Evolutionary conservation across 257 asterid genomes (phyloP), one percentile per base, ranked within the genome.

Genomic region (Petunia axillaris): DNA sequence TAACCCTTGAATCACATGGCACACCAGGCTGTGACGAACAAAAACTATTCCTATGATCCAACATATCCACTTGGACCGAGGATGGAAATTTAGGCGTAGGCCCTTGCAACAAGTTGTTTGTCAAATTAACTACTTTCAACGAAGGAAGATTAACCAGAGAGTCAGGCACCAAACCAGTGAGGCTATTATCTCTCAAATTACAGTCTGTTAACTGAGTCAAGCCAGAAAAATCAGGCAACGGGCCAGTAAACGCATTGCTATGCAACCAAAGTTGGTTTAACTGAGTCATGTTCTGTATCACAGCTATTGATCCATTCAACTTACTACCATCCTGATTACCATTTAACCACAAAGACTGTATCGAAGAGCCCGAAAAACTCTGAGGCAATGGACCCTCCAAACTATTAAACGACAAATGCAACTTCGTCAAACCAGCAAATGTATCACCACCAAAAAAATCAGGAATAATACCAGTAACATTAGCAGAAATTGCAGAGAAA

Each of bases 271-370:
- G 13, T 4, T 44, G 44, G 13, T 4, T 43, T 3, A 70, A 50
- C 35, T 55, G n/a, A 13, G 44, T 50, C 77, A 70, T 70, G 57
- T 52, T 37, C 15, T 38, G 54, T 10, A 70, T 70, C 52, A 70
- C 77, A 70, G 40, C 57, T 39, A 70, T 70, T 43, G 77, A 14
- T 39, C 77, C 77, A 14, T 25, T 41, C 77, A 70, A 39, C 57
- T 55, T 55, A 14, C 8, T 38, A 70, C 77, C 77, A 44, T 43
- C 77, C 57, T 70, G 77, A 43, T 14, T n/a, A 25, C 25, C 25
- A 70, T 43, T 70, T 55, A 70, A 70, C 77, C 77, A 70, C 57
- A 70, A 14, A 44, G 44, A 11, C 58, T 70, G 77, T 36, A 70
- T 1, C 77, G n/a, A 39, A 2, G 77, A 70, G 36, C n/a, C 15